phyloP scores from a whole-genome alignment of 495 filamentous ascomycete genomes.

The Penicillium alfredii region DNA sequence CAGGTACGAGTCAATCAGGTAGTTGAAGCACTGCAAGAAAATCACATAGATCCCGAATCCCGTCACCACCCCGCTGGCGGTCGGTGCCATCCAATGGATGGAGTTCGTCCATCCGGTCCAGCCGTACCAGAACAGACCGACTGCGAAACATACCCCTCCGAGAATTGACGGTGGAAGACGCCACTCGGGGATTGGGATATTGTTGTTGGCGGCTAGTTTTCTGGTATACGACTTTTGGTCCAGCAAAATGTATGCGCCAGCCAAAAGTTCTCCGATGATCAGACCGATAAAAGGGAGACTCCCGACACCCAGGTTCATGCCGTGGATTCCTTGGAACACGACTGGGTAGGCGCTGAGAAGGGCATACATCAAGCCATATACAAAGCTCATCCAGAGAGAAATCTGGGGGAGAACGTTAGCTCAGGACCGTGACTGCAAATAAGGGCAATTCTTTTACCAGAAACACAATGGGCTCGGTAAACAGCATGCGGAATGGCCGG shows the following conservation, averaged over 20 bases:
- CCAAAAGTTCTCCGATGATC: conserved; percentile 36
- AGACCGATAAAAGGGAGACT: conserved; percentile 36
- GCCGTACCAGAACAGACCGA: conserved; percentile 50
- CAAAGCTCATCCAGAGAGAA: conserved; percentile 43
- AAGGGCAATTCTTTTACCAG: conserved; percentile 3
- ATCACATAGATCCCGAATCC: conserved; percentile 34
- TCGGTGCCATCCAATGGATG: conserved; percentile 38
- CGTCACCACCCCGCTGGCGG: conserved; percentile 28
- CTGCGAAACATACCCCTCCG: conserved; percentile 43
- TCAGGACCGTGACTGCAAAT: too few species aligned
- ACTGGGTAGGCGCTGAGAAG: conserved; percentile 37
- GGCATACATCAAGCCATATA: conserved; percentile 41
- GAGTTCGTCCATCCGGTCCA: conserved; percentile 32
- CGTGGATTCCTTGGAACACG: conserved; percentile 33
- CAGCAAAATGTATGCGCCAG: conserved; percentile 20
- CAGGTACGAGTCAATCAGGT: conserved; percentile 37
- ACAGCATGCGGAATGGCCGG: conserved; percentile 42
- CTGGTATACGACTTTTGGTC: conserved; percentile 25
- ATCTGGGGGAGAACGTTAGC: conserved; percentile 32
- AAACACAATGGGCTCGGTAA: conserved; percentile 38
- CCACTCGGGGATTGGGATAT: conserved; percentile 35
- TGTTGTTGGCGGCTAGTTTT: conserved; percentile 27
- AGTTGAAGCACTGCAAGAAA: conserved; percentile 38
- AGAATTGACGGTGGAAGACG: conserved; percentile 40
- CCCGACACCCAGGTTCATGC: conserved; percentile 34